Conservation (phyloP, 441 rosid genomes). For the Euphorbia celastroides region DNA sequence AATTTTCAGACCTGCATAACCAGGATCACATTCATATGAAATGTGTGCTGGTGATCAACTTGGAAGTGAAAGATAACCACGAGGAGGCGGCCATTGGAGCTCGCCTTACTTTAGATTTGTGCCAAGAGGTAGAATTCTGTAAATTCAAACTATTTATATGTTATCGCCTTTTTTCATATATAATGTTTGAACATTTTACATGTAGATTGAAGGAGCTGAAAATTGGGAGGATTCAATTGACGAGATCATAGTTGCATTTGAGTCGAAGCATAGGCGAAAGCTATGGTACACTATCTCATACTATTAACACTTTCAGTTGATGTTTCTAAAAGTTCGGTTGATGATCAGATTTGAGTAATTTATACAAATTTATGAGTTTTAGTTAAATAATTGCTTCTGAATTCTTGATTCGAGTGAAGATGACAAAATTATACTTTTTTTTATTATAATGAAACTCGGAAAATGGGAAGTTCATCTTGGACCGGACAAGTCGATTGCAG, state of each 20-base stretch:
- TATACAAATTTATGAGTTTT: too few relatives aligned
- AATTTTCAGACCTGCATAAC: conserved; percentile 61
- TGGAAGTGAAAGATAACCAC: conserved; percentile 95
- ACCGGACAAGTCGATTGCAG: conserved; percentile 55
- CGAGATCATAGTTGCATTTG: conserved; percentile 61
- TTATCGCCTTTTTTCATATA: neutral
- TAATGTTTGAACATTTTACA: neutral
- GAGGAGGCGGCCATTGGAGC: conserved; percentile 93
- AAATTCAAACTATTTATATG: neutral
- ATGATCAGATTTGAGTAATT: too few relatives aligned
- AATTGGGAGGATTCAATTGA: conserved; percentile 81
- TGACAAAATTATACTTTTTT: too few relatives aligned
- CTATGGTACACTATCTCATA: conserved; percentile 62
- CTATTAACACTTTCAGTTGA: conserved; percentile 32
- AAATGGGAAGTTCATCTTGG: conserved; percentile 42
- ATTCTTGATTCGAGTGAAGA: too few relatives aligned
- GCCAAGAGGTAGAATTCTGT: conserved; percentile 53
- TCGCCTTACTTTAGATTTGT: conserved; percentile 71
- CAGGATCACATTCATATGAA: conserved; percentile 68
- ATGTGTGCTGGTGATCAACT: conserved; percentile 67
- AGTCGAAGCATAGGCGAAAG: conserved; percentile 67
- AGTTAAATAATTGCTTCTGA: too few relatives aligned
- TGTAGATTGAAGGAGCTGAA: conserved; percentile 70
- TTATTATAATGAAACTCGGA: too few relatives aligned
- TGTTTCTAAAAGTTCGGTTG: too few relatives aligned